Base-by-base conservation (phyloP, 1,284 basidiomycete genomes). In the Ganoderma sp. region DNA sequence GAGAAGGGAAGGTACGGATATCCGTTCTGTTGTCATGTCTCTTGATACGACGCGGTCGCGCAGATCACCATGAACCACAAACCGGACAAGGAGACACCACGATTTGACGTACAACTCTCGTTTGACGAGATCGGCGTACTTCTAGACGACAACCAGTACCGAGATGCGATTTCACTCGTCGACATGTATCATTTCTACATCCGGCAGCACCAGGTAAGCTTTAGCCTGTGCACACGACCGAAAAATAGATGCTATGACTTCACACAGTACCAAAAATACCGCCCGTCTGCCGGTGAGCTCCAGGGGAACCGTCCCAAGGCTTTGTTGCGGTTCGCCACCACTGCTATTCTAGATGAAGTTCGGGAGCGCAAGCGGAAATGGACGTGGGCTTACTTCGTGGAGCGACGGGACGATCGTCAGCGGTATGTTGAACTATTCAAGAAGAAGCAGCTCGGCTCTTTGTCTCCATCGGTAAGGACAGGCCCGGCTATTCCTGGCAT, bases 151-250 rank as follows among this genome's bases (percentile, higher is more conserved):
- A 90, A 97, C 73, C 98, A 99, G 80, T 99, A 99, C 79, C 90
- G 96, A 59, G 96, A 99, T 79, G 90, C 88, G 15, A 94, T 99
- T 71, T 97, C 95, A 25, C 88, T 99, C 64, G 85, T 97, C 69
- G 97, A 99, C 79, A 95, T 99, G 85, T 99, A 98, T 81, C 97
- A 99, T 78, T 94, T 99, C 72, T 99, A 97, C 81, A 87, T 91
- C 60, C 90, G 98, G 65, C 94, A 95, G 73, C 92, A 93, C 70
- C 94, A 96, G 84, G 92, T 93, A 78, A 73, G 81, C 32, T 52
- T 60, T 43, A 22, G 7, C 39, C 41, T 60, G 58, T 39, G 39
- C 58, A 60, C 41, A 14, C 56, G 56, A 58, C 19, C 56, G 22
- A 25, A 42, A 60, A 43, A 25, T 54, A 58, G 41, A 60, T 43